Base-by-base conservation (phyloP, 2,329 filamentous ascomycete genomes). In the Trichoderma koningii region DNA sequence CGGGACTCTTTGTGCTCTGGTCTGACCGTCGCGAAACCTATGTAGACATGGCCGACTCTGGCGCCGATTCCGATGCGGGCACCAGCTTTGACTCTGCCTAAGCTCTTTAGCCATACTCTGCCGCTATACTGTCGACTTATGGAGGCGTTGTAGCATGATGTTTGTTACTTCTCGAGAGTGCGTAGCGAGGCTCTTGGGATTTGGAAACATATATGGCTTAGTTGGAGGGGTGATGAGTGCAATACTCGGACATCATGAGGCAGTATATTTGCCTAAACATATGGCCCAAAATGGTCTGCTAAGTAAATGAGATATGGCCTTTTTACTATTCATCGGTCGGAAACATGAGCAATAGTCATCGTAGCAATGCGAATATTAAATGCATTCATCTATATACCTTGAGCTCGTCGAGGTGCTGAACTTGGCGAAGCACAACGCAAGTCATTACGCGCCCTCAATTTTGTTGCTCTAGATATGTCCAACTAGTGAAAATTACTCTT, bases 21-120 rank as follows among this genome's bases (percentile, higher is more conserved):
- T 5, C 38, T 64, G 19, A 64, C 56, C 5, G 10, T 14, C 12
- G 4, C 19, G 14, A 15, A 5, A 21, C 14, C 14, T 53, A 23
- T 23, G 21, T 23, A 61, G 63, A 65, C 41, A 45, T 47, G n/a
- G 56, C 57, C 51, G 59, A 64, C 15, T 66, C 59, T 5, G 63
- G 42, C 7, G 30, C 38, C 23, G 34, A 14, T 23, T 62, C 59
- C n/a, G 59, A 63, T 10, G 48, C 59, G 10, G 59, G 59, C 41
- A 63, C 59, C n/a, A 63, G 59, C 50, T 63, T 63, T 17, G 50
- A 63, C 34, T 63, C 50, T 15, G 19, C n/a, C 14, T 63, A 63
- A 52, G 10, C 26, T 19, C n/a, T 26, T 47, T 14, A 12, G n/a
- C 41, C 5, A 5, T 19, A 7, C 26, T 63, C 28, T 63, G 14